Percentiles rank a stretch among this genome's conserved stretches.
Evolutionary conservation across 1,284 basidiomycete genomes (phyloP).

Genomic region (Marasmius fiardii): DNA sequence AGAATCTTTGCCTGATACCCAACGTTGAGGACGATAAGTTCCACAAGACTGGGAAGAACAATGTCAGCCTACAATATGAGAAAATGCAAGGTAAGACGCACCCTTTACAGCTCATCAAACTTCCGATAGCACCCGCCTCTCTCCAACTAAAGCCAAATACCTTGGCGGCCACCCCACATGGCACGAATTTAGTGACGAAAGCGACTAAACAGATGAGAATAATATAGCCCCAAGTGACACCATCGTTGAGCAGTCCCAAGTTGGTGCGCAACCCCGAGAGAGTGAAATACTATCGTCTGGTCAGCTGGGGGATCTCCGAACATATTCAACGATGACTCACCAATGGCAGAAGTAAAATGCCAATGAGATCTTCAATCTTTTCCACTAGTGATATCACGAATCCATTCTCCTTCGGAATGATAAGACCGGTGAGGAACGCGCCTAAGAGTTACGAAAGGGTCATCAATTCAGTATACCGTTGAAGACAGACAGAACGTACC

Average conservation of each 20-base stretch:
- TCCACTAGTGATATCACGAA: conserved; percentile 76
- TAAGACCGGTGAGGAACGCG: conserved; percentile 85
- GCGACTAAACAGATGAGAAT: conserved; percentile 80
- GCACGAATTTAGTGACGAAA: conserved; percentile 75
- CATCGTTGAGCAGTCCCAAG: conserved; percentile 73
- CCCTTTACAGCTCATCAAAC: conserved; percentile 95
- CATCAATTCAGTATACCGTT: background rate
- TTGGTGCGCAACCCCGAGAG: conserved; percentile 84
- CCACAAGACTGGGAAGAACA: conserved; percentile 56
- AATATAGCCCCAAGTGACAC: conserved; percentile 84
- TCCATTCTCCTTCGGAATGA: conserved; percentile 87
- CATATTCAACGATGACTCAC: conserved; percentile 37
- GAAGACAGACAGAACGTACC: conserved; percentile 30
- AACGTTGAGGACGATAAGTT: conserved; percentile 92
- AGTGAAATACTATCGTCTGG: conserved; percentile 64
- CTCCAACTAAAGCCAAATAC: conserved; percentile 69
- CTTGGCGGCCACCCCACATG: conserved; percentile 66
- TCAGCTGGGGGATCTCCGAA: background rate
- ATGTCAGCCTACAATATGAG: background rate
- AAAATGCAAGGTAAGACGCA: conserved; percentile 28
- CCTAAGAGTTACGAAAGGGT: conserved; percentile 39
- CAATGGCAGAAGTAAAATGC: conserved; percentile 77
- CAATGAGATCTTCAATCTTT: conserved; percentile 77
- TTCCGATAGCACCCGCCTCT: conserved; percentile 84
- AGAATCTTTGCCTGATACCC: conserved; percentile 81